Evolutionary conservation across 768 basidiomycete genomes (phyloP), one percentile per base, ranked within the genome.

Genomic region (Lactarius sanguifluus): DNA sequence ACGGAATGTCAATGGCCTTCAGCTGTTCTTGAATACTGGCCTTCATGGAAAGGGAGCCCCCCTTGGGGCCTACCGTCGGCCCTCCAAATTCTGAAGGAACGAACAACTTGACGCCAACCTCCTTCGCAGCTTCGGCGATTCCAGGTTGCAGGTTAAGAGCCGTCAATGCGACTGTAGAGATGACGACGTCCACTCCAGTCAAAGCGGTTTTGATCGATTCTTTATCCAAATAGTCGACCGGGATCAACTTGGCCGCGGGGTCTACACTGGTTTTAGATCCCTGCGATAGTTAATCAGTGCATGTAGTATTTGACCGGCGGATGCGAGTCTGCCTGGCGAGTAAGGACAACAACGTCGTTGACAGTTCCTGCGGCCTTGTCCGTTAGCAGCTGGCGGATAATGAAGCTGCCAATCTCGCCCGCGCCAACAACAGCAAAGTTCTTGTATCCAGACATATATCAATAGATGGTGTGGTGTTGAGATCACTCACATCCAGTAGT

Each of bases 71-170:
- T 15, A 57, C 66, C 3, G 70, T 70, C 1, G 70, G 59, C 28
- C 61, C 67, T 9, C 75, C 74, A 38, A 75, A 76, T 65, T 76
- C 75, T 62, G 70, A 69, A 2, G 75, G 76, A 10, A 75, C 69
- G 59, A 76, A 76, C 16, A 76, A 67, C 59, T 70, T 66, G 20
- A 74, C 74, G 30, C 75, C 72, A 4, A 67, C 73, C 40, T 54
- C 55, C 64, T 72, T 74, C 6, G 68, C 64, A 1, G 70, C 74
- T 1, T 69, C 59, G 0, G 70, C 69, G 16, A 75, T 63, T 2
- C 45, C 32, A 2, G 40, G 45, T 65, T 75, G 74, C 36, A 43
- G 57, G 18, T 13, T 60, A 62, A 70, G 62, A 32, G 25, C 36
- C 15, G 59, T 28, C 38, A 47, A 47, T 3, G 54, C 18, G 59